Evolutionary conservation across 1,284 basidiomycete genomes (phyloP), one percentile per base, ranked within the genome.

Genomic region (Fomitopsis pinicola): DNA sequence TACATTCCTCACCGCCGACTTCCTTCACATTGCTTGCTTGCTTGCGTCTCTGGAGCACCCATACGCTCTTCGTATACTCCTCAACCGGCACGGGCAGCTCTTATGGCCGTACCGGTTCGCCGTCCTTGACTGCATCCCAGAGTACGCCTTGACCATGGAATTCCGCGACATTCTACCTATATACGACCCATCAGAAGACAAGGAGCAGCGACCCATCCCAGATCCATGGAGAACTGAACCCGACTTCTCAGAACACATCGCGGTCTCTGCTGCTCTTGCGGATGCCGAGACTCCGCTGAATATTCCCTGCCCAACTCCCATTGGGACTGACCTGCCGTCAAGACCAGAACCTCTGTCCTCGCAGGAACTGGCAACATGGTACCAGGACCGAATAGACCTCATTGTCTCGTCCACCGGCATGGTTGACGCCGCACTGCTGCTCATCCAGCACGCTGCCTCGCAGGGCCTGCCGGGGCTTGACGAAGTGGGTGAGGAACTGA

Each of bases 401-500:
- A 82, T 94, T 58, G 83, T 94, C 53, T 71, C 78, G 10, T 77
- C 79, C 1, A 87, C 88, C 0, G 94, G 94, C 0, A 84, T 94
- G 74, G 77, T 94, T 36, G 91, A 95, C 67, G 73, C 86, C 30
- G 92, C 94, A 15, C 80, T 97, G 15, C 83, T 85, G 10, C 80
- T 91, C 55, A 82, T 94, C 14, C 95, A 97, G 73, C 88, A 96
- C 66, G 95, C 88, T 5, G 93, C 90, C 7, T 88, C 94, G 9
- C 85, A 87, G 65, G 91, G 89, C 19, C 80, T 97, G 6, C 79
- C 85, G n/a, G 84, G 79, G 1, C 82, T 98, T 26, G 95, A 96
- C 67, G 87, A 87, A 67, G 75, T 95, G 3, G 95, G 94, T 7
- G 95, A 97, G 77, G 94, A 97, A 62, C 83, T 97, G 50, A 91